Percentiles rank a stretch among this genome's conserved stretches.
Conservation (phyloP, 2,329 filamentous ascomycete genomes). For the Colletotrichum sp. region DNA sequence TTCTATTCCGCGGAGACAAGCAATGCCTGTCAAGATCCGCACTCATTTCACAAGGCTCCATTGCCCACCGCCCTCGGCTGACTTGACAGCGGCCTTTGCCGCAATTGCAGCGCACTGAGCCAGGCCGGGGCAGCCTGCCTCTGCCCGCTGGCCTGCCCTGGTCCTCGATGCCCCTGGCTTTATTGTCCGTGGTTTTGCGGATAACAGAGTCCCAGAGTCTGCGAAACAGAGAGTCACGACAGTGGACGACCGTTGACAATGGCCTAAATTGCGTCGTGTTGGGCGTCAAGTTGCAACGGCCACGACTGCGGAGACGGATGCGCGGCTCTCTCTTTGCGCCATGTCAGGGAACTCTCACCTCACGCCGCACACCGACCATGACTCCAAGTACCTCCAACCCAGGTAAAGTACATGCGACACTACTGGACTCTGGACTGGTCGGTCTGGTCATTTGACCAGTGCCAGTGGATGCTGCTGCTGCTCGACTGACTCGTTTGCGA, state of each 20-base stretch:
- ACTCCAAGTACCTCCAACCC: background rate
- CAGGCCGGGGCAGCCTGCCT: background rate
- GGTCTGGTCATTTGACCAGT: background rate
- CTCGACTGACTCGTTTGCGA: conserved; percentile 4
- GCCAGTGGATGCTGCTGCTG: background rate
- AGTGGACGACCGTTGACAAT: background rate
- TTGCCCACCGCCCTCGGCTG: background rate
- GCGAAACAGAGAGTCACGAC: background rate
- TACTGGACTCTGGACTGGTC: background rate
- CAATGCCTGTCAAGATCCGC: conserved; percentile 6
- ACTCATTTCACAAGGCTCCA: conserved; percentile 15
- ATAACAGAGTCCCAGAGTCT: background rate
- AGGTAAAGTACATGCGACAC: background rate
- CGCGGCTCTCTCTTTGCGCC: background rate
- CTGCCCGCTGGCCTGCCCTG: background rate
- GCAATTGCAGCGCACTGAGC: background rate
- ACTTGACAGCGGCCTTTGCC: conserved; percentile 19
- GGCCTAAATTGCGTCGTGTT: background rate
- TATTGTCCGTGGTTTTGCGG: background rate
- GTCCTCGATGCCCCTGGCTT: background rate
- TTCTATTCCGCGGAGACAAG: background rate
- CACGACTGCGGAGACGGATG: background rate
- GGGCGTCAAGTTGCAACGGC: background rate
- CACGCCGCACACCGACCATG: background rate
- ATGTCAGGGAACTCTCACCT: background rate